phyloP scores from a whole-genome alignment of 805 yeast genomes.

The Teunomyces funiuensis region DNA sequence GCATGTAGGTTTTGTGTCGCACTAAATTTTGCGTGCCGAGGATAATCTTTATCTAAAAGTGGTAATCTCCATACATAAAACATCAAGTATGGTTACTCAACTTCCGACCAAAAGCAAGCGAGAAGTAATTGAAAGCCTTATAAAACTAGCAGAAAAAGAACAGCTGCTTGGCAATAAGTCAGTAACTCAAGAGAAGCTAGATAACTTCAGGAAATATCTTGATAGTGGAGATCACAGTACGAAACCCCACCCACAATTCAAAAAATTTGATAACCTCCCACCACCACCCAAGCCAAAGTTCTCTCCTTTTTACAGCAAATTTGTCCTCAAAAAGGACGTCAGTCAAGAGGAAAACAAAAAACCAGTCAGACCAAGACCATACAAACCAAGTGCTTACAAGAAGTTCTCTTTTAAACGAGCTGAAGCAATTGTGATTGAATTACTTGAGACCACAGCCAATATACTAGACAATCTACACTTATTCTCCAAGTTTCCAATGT shows the following conservation, averaged over 20 bases:
- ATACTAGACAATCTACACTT: conserved; percentile 43
- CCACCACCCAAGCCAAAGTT: conserved; percentile 30
- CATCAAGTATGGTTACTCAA: conserved; percentile 1
- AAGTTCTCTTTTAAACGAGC: conserved; percentile 30
- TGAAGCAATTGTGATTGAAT: conserved; percentile 28
- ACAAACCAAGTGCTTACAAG: conserved; percentile 9
- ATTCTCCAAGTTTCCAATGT: conserved; percentile 43
- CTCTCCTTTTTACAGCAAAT: conserved; percentile 36
- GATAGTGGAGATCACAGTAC: conserved; percentile 13
- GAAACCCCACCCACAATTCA: conserved; percentile 6
- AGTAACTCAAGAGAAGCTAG: conserved; percentile 37
- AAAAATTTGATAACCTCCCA: conserved; percentile 13
- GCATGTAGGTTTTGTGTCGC: conserved; percentile 4
- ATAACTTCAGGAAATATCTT: conserved; percentile 29
- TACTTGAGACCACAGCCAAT: conserved; percentile 38
- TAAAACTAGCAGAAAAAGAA: conserved; percentile 36
- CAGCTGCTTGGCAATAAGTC: conserved; percentile 37
- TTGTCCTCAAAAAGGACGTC: conserved; percentile 19
- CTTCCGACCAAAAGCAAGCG: conserved; percentile 13
- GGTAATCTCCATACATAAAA: background rate
- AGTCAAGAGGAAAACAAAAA: background rate
- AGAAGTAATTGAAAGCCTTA: conserved; percentile 27
- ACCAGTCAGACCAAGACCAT: background rate
- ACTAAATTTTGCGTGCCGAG: background rate
- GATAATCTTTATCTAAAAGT: conserved; percentile 3